Conservation (phyloP, 2,329 filamentous ascomycete genomes). For the Parastagonospora nodorum region DNA sequence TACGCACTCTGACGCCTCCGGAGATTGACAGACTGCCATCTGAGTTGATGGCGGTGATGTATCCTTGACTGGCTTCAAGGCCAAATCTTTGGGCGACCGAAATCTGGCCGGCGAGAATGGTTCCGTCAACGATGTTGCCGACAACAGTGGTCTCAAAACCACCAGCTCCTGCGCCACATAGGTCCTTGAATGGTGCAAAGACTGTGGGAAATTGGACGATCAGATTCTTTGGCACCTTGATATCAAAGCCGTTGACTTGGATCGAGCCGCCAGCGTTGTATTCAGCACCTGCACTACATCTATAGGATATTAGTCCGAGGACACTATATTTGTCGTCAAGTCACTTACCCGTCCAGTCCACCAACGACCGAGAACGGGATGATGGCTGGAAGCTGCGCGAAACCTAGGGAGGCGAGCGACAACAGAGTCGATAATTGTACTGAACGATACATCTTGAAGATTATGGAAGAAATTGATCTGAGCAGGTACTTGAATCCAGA, state of each 20-base stretch:
- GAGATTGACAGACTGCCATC: conserved; percentile 46
- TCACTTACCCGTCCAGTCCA: conserved; percentile 31
- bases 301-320: conserved; percentile 7
- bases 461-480: conserved; percentile 1
- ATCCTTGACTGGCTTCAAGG: conserved; percentile 44
- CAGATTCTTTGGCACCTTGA: conserved; percentile 57
- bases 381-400: conserved; percentile 28
- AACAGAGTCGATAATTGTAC: conserved; percentile 18
- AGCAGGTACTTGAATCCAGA: not conserved
- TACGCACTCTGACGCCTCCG: conserved; percentile 44
- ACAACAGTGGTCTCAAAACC: conserved; percentile 39
- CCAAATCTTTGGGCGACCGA: conserved; percentile 42
- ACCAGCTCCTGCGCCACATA: conserved; percentile 27
- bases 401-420: conserved; percentile 20
- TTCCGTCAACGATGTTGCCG: conserved; percentile 47
- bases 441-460: conserved; percentile 24
- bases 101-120: conserved; percentile 48
- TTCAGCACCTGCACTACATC: conserved; percentile 27
- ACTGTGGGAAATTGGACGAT: conserved; percentile 56
- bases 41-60: conserved; percentile 41
- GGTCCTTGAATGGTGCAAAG: conserved; percentile 49
- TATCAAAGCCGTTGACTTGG: conserved; percentile 51
- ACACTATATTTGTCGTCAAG: not conserved
- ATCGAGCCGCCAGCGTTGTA: conserved; percentile 55
- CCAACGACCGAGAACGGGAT: conserved; percentile 35